Evolutionary conservation across 345 rosid species (phyloP).

Genomic region (Hibiscus mutabilis): DNA sequence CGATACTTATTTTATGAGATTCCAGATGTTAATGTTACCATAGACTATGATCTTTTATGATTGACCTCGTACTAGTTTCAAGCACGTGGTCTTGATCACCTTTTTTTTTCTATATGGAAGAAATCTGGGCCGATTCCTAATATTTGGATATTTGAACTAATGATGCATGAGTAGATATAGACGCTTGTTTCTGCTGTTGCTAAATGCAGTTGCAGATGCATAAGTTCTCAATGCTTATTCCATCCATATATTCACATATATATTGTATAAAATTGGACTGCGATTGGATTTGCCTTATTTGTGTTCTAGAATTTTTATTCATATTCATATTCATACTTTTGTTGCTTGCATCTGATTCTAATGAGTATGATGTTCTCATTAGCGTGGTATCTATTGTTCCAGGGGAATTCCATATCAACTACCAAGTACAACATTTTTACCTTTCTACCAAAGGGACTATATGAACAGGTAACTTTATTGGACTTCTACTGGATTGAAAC

Average conservation of each 20-base stretch:
- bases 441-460: constrained; percentile 92
- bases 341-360: constrained; percentile 1
- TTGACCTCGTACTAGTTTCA: not conserved
- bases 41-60: not conserved
- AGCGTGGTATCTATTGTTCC: constrained; percentile 18
- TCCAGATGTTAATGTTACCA: not conserved
- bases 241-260: not conserved
- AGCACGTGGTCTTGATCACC: not conserved
- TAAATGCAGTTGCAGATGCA: not conserved
- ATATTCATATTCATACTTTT: not conserved
- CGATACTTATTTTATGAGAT: not conserved
- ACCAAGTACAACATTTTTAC: constrained; percentile 95
- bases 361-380: not conserved
- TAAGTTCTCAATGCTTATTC: not conserved
- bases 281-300: constrained; percentile 3
- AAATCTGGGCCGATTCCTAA: not conserved
- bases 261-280: not conserved
- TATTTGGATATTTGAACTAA: not conserved
- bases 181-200: not conserved
- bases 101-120: not conserved
- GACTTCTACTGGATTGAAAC: constrained; percentile 2
- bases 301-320: not conserved
- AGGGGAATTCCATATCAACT: constrained; percentile 92
- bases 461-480: constrained; percentile 77
- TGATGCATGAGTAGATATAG: no score